Conservation (phyloP, 257 asterid species). For the Datura wrightii region DNA sequence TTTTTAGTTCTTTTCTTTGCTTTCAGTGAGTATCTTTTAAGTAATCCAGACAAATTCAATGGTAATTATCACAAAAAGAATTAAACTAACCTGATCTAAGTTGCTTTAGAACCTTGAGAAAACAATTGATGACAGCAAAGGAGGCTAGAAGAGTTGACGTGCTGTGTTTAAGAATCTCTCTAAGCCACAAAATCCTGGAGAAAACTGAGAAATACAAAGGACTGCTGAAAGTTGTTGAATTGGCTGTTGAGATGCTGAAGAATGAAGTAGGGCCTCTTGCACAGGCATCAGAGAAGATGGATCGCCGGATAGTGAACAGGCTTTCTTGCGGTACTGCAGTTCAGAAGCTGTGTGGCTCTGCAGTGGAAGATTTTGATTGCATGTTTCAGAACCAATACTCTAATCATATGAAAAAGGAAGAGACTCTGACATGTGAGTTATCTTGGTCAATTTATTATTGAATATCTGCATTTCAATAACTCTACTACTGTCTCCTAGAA, state of each 20-base stretch:
- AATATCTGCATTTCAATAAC: background rate
- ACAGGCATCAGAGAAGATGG: constrained; percentile 70
- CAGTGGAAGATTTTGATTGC: constrained; percentile 70
- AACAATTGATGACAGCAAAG: constrained; percentile 73
- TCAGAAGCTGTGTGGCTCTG: constrained; percentile 75
- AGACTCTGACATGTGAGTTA: constrained; percentile 35
- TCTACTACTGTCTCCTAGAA: background rate
- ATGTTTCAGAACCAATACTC: constrained; percentile 45
- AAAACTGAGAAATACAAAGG: constrained; percentile 68
- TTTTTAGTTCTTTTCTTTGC: background rate
- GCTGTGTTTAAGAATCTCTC: constrained; percentile 71
- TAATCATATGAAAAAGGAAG: constrained; percentile 25
- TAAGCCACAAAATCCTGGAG: constrained; percentile 72
- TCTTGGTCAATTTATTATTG: background rate
- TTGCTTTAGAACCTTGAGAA: constrained; percentile 74
- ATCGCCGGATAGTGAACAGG: constrained; percentile 82
- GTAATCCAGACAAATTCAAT: background rate
- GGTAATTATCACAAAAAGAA: background rate
- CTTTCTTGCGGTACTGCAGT: constrained; percentile 76
- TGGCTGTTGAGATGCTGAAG: constrained; percentile 69
- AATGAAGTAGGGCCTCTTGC: constrained; percentile 79
- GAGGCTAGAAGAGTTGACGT: constrained; percentile 89
- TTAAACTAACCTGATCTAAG: constrained; percentile 17
- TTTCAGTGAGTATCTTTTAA: background rate
- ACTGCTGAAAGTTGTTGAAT: constrained; percentile 54